Evolutionary conservation across 805 yeast species (phyloP).

Genomic region (Crinitomyces ghanaensis): DNA sequence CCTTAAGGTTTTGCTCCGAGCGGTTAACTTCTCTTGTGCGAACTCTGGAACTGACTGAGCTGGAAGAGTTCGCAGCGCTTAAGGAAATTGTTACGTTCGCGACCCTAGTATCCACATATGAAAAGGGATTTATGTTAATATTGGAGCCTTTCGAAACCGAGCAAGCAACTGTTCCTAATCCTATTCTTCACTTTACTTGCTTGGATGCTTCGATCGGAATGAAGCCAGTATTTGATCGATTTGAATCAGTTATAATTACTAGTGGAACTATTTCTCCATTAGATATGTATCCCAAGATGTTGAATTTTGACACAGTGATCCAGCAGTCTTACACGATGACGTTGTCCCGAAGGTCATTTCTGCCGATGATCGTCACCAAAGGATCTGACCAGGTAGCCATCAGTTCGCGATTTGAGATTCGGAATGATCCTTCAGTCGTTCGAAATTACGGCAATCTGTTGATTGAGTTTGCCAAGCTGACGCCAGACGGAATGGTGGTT

Average conservation of each 20-base stretch:
- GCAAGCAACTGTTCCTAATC: conserved; percentile 94
- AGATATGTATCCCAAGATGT: conserved; percentile 97
- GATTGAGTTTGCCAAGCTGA: conserved; percentile 85
- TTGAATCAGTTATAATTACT: conserved; percentile 85
- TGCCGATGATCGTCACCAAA: conserved; percentile 93
- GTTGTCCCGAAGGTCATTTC: conserved; percentile 76
- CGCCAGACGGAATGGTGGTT: conserved; percentile 97
- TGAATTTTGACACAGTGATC: conserved; percentile 83
- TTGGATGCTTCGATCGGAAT: conserved; percentile 96
- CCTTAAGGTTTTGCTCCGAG: conserved; percentile 84
- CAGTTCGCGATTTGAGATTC: conserved; percentile 87
- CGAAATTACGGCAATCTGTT: conserved; percentile 90
- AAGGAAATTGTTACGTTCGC: conserved; percentile 97
- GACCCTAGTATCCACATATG: conserved; percentile 89
- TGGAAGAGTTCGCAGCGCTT: conserved; percentile 85
- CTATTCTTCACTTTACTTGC: conserved; percentile 85
- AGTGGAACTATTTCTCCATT: conserved; percentile 97
- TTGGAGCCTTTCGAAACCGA: conserved; percentile 93
- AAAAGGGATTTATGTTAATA: conserved; percentile 80
- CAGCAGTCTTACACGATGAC: conserved; percentile 97
- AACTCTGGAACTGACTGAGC: conserved; percentile 75
- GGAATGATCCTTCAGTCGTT: conserved; percentile 96
- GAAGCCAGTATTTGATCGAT: conserved; percentile 90
- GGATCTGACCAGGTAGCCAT: conserved; percentile 98
- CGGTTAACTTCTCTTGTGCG: conserved; percentile 78